Evolutionary conservation across 768 basidiomycete species (phyloP).

Genomic region (Tricholomella constricta): DNA sequence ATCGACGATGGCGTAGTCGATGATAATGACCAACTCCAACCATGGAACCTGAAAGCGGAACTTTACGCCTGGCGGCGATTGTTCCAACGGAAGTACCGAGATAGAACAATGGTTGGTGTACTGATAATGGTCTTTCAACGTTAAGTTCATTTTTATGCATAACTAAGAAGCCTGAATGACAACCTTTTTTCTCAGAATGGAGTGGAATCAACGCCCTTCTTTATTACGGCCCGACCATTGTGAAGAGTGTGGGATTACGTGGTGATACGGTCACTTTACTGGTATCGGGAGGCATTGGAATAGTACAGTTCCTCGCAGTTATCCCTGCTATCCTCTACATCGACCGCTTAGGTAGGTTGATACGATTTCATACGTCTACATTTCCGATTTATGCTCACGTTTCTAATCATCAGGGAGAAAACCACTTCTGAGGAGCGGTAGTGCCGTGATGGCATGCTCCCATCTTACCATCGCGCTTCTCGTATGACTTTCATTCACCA

Average conservation of each 20-base stretch:
- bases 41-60: slow-evolving; percentile 32
- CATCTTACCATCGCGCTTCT: slow-evolving; percentile 67
- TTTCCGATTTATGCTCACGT: no score
- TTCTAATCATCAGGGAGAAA: slow-evolving; percentile 50
- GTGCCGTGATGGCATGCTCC: slow-evolving; percentile 61
- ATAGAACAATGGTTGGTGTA: slow-evolving; percentile 69
- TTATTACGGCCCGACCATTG: slow-evolving; percentile 79
- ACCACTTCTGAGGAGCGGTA: slow-evolving; percentile 66
- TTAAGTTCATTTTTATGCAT: slow-evolving; percentile 40
- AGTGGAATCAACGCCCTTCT: slow-evolving; percentile 83
- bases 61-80: slow-evolving; percentile 55
- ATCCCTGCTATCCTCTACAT: slow-evolving; percentile 73
- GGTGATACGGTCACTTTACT: slow-evolving; percentile 62
- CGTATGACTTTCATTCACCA: slow-evolving; percentile 35
- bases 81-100: slow-evolving; percentile 52
- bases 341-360: slow-evolving; percentile 56
- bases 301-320: slow-evolving; percentile 77
- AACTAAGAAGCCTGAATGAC: neutral
- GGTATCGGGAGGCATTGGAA: slow-evolving; percentile 78
- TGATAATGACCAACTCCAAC: slow-evolving; percentile 2
- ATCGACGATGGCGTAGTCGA: slow-evolving; percentile 20
- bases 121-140: slow-evolving; percentile 85
- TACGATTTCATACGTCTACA: neutral
- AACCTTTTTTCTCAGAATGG: slow-evolving; percentile 61
- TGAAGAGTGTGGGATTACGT: slow-evolving; percentile 61